A percentile compares a stretch with the other conserved stretches of the same genome.
Conservation (phyloP, 768 basidiomycete species). For the Xerocomellus chrysenteron region DNA sequence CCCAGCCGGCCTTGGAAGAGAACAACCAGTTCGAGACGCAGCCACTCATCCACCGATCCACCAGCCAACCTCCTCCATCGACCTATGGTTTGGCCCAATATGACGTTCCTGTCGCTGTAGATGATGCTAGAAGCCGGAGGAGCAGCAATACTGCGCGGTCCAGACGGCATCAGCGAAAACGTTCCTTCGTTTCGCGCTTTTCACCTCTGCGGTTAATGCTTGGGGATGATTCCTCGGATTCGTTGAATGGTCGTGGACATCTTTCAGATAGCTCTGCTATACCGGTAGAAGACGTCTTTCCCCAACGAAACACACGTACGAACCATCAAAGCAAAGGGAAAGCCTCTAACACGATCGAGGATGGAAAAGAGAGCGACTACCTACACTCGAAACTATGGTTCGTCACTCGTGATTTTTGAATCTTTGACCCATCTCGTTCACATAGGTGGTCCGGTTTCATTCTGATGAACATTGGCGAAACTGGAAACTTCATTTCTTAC, state of each 20-base stretch:
- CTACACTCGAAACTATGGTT: constrained; percentile 84
- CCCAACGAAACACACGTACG: constrained; percentile 18
- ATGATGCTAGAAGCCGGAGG: constrained; percentile 30
- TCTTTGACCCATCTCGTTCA: not conserved
- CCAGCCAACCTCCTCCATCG: constrained; percentile 15
- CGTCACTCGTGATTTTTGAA: constrained; percentile 18
- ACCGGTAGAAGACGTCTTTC: constrained; percentile 41
- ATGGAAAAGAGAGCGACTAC: constrained; percentile 68
- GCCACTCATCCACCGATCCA: constrained; percentile 30
- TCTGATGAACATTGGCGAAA: constrained; percentile 90
- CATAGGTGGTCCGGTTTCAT: constrained; percentile 85
- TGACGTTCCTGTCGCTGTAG: constrained; percentile 5
- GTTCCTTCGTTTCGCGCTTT: constrained; percentile 36
- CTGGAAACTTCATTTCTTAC: constrained; percentile 88
- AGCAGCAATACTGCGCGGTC: constrained; percentile 22
- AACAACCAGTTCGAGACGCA: constrained; percentile 23
- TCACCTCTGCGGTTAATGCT: constrained; percentile 28
- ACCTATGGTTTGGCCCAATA: constrained; percentile 20
- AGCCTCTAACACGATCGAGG: constrained; percentile 18
- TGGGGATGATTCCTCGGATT: constrained; percentile 9
- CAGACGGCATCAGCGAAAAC: constrained; percentile 26
- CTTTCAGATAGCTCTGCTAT: constrained; percentile 15
- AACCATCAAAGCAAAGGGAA: constrained; percentile 7
- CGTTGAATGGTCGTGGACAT: not conserved
- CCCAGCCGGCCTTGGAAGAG: constrained; percentile 10